Conservation (phyloP, 129 eudicot genomes). For the Lactuca saligna region DNA sequence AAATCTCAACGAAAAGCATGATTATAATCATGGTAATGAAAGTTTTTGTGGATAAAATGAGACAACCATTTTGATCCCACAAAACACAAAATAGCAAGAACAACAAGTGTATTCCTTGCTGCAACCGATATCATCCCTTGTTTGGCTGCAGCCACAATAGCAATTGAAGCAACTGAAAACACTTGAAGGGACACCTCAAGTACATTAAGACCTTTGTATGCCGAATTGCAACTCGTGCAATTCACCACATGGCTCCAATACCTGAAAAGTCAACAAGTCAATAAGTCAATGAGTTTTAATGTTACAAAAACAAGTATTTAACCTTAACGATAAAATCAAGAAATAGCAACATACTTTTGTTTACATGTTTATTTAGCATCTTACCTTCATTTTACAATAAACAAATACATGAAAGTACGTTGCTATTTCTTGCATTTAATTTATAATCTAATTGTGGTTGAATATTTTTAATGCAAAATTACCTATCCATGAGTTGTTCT, state of each 20-base stretch:
- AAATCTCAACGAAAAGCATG: conserved; percentile 48
- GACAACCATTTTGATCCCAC: conserved; percentile 79
- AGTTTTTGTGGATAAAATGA: conserved; percentile 69
- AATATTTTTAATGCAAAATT: not conserved
- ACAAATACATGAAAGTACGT: too few species aligned
- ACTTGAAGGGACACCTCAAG: conserved; percentile 55
- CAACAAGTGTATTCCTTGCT: conserved; percentile 43
- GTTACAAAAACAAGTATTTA: not conserved
- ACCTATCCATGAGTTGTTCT: conserved; percentile 83
- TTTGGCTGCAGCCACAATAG: conserved; percentile 63
- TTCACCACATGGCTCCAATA: conserved; percentile 74
- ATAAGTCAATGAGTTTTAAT: conserved; percentile 1
- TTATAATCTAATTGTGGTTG: too few species aligned
- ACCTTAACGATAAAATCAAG: not conserved
- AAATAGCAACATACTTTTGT: too few species aligned
- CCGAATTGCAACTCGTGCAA: conserved; percentile 70
- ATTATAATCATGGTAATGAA: conserved; percentile 72
- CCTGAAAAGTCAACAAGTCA: conserved; percentile 37
- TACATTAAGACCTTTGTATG: conserved; percentile 55
- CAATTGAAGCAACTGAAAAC: conserved; percentile 52
- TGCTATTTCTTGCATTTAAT: too few species aligned
- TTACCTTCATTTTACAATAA: too few species aligned
- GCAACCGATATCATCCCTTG: conserved; percentile 41
- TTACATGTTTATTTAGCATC: too few species aligned
- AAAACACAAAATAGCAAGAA: conserved; percentile 57